phyloP scores from a whole-genome alignment of 768 basidiomycete species.

The Trametes elegans region DNA sequence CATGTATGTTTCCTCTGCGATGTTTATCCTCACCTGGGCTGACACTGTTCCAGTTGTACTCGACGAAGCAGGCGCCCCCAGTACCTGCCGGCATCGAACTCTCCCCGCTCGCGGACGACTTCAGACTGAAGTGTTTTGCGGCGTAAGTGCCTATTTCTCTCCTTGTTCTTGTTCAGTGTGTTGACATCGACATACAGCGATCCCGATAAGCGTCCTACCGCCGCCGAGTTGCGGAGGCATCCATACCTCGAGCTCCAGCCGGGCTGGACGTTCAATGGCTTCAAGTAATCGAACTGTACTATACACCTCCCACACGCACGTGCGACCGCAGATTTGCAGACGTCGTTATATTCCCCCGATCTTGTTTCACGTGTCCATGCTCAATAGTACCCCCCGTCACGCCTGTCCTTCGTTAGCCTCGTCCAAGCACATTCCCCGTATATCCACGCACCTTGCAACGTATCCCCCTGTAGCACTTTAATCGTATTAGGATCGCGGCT shows the following conservation, averaged over 20 bases:
- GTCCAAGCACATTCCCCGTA: constrained; percentile 17
- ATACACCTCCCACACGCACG: background rate
- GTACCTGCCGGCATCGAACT: constrained; percentile 81
- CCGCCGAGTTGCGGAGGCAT: constrained; percentile 77
- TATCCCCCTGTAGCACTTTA: constrained; percentile 25
- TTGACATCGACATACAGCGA: constrained; percentile 45
- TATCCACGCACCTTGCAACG: constrained; percentile 23
- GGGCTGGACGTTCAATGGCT: constrained; percentile 73
- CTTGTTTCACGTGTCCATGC: constrained; percentile 20
- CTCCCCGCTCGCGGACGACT: constrained; percentile 76
- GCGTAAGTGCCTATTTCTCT: constrained; percentile 51
- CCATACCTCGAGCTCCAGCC: constrained; percentile 70
- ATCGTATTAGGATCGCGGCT: constrained; percentile 19
- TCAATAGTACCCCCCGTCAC: constrained; percentile 24
- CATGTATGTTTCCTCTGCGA: constrained; percentile 53
- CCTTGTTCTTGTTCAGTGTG: background rate
- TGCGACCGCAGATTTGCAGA: background rate
- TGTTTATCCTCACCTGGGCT: background rate
- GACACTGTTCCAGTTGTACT: constrained; percentile 75
- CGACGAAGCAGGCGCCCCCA: constrained; percentile 82
- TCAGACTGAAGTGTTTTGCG: constrained; percentile 86
- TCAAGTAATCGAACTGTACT: constrained; percentile 25
- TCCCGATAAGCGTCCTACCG: constrained; percentile 79
- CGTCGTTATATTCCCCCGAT: background rate
- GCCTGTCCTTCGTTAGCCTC: constrained; percentile 10